These are phyloP conservation scores for Scenedesmus sp. DNA, from an alignment of 163 green algal genomes.

Conservation along the genomic window DNA sequence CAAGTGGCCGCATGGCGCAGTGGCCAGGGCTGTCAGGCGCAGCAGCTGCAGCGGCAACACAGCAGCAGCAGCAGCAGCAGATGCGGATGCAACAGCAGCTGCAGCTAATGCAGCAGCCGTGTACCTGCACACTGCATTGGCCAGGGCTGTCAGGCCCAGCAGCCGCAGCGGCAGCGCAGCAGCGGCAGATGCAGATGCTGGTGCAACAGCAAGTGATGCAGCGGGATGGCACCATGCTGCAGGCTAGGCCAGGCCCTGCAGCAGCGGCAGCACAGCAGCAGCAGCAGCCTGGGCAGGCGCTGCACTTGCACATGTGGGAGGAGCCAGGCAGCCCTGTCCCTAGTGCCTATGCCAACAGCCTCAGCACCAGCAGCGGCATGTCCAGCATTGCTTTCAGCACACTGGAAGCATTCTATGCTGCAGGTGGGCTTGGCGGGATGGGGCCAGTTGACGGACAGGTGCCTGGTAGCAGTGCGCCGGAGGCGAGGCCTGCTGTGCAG, in stretches of 20 bases:
- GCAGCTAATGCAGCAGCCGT: neutral
- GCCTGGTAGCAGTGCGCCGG: neutral
- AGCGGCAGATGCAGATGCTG: neutral
- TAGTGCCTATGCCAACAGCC: neutral
- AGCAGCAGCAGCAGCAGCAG: neutral
- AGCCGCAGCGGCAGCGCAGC: neutral
- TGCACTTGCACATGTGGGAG: neutral
- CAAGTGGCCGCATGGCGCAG: neutral
- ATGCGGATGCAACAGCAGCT: neutral
- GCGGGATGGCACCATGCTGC: neutral
- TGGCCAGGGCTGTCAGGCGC: neutral
- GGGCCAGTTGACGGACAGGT: neutral
- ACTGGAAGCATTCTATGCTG: neutral
- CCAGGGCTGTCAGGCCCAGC: neutral
- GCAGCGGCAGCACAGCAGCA: slow-evolving; percentile 16
- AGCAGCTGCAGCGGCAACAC: neutral
- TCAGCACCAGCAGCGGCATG: slow-evolving; percentile 34
- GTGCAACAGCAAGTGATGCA: neutral
- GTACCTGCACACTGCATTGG: neutral
- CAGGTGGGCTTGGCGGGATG: neutral
- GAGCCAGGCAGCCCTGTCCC: neutral
- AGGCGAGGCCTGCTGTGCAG: neutral
- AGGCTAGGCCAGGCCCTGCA: slow-evolving; percentile 10
- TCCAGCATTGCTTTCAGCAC: neutral
- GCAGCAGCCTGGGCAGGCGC: neutral